Evolutionary conservation across 352 stramenopile genomes (phyloP).

Genomic region (Phytophthora pisi): DNA sequence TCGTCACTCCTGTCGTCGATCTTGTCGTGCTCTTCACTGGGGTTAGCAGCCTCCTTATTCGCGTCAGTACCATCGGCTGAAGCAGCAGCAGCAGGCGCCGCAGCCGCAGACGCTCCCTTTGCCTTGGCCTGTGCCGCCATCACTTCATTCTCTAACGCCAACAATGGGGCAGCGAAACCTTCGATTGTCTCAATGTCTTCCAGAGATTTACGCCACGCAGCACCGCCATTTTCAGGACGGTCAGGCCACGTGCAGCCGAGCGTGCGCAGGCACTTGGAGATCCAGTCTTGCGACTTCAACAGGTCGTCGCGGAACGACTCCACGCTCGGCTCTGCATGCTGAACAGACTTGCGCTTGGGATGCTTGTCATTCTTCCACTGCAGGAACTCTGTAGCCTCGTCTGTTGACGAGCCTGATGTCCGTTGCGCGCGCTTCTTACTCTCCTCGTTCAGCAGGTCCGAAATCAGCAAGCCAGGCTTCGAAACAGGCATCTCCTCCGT

Average conservation of each 20-base stretch:
- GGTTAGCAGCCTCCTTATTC: slow-evolving; percentile 15
- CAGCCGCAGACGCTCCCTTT: slow-evolving; percentile 27
- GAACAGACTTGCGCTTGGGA: slow-evolving; percentile 27
- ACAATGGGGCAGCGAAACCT: slow-evolving; percentile 48
- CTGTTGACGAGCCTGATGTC: slow-evolving; percentile 2
- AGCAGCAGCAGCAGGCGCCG: neutral
- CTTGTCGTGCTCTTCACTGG: slow-evolving; percentile 33
- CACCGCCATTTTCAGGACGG: slow-evolving; percentile 35
- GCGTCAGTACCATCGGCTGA: slow-evolving; percentile 7
- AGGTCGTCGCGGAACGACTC: slow-evolving; percentile 66
- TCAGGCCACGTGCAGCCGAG: slow-evolving; percentile 71
- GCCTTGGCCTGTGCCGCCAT: slow-evolving; percentile 54
- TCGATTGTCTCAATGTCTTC: slow-evolving; percentile 39
- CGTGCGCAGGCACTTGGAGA: slow-evolving; percentile 66
- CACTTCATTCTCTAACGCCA: slow-evolving; percentile 71
- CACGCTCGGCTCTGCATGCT: slow-evolving; percentile 41
- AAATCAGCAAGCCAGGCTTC: slow-evolving; percentile 77
- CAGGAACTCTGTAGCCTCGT: slow-evolving; percentile 42
- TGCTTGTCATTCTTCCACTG: slow-evolving; percentile 75
- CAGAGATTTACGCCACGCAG: slow-evolving; percentile 58
- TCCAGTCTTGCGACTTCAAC: slow-evolving; percentile 61
- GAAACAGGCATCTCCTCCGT: slow-evolving; percentile 69
- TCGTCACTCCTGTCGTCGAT: slow-evolving; percentile 68
- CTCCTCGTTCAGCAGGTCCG: slow-evolving; percentile 74
- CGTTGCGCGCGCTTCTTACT: slow-evolving; percentile 54